These are phyloP conservation scores for Euphrasia confusa DNA, from an alignment of 257 asterid genomes.

Conservation along the genomic window DNA sequence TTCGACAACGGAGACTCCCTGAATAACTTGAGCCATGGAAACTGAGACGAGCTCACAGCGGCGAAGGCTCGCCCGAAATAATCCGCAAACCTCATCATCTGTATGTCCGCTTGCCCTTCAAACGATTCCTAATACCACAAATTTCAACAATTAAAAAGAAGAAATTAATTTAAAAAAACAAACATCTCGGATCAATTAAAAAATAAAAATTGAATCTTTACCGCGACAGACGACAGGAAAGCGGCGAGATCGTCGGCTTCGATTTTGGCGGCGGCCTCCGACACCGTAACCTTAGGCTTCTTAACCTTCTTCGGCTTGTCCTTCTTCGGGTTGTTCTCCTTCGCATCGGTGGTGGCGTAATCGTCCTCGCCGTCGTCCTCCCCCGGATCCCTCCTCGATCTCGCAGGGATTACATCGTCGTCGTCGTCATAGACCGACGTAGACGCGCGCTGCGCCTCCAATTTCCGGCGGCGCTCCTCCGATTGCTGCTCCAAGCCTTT, in stretches of 20 bases:
- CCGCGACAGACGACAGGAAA: constrained; percentile 49
- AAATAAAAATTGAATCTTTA: constrained; percentile 13
- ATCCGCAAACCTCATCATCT: constrained; percentile 73
- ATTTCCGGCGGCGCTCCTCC: constrained; percentile 52
- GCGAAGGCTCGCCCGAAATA: constrained; percentile 73
- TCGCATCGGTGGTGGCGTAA: constrained; percentile 25
- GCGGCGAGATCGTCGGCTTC: constrained; percentile 45
- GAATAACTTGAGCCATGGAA: constrained; percentile 71
- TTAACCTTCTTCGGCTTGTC: constrained; percentile 57
- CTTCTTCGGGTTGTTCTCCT: constrained; percentile 40
- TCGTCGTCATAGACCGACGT: constrained; percentile 33
- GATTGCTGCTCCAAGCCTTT: constrained; percentile 49
- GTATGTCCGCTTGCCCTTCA: constrained; percentile 58
- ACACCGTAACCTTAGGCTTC: constrained; percentile 54
- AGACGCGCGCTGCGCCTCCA: constrained; percentile 46
- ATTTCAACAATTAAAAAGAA: background rate
- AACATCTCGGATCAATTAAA: background rate
- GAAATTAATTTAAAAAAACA: too few relatives aligned
- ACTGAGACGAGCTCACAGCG: constrained; percentile 49
- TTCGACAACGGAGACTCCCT: constrained; percentile 56
- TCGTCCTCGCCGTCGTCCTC: constrained; percentile 30
- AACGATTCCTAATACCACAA: constrained; percentile 44
- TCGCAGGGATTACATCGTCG: constrained; percentile 26
- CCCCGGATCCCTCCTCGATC: constrained; percentile 36
- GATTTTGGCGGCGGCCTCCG: constrained; percentile 64